These are phyloP conservation scores for Lipomyces starkeyi DNA, from an alignment of 805 yeast genomes.

Conservation along the genomic window DNA sequence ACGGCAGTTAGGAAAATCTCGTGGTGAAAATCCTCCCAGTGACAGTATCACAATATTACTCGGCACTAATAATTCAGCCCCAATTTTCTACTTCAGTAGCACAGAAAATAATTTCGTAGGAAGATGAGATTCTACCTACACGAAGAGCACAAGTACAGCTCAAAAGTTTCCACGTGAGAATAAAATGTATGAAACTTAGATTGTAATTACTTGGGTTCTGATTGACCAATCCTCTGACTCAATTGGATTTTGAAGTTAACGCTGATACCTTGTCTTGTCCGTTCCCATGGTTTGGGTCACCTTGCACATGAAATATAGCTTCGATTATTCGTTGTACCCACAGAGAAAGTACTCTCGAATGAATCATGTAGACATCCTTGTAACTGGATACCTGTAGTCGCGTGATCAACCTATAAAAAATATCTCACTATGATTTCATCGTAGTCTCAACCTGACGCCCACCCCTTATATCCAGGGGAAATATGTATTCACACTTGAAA, in stretches of 20 bases:
- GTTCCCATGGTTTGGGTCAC: too few relatives aligned
- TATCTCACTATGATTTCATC: too few relatives aligned
- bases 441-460: not conserved
- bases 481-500: too few relatives aligned
- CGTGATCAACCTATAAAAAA: not conserved
- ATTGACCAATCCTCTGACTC: not conserved
- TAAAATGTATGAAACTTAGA: not conserved
- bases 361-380: too few relatives aligned
- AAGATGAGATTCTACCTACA: not conserved
- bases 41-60: not conserved
- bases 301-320: not conserved
- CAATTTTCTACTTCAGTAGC: too few relatives aligned
- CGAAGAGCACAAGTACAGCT: not conserved
- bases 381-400: not conserved
- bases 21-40: not conserved
- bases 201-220: not conserved
- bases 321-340: not conserved
- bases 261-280: too few relatives aligned
- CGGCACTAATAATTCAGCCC: too few relatives aligned
- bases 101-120: not conserved
- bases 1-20: not conserved
- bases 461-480: not conserved
- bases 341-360: not conserved
- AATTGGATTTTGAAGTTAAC: not conserved
- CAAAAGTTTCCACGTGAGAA: not conserved